Evolutionary conservation across 768 basidiomycete species (phyloP), one percentile per base, ranked within the genome.

Genomic region (Dentipellis sp.): DNA sequence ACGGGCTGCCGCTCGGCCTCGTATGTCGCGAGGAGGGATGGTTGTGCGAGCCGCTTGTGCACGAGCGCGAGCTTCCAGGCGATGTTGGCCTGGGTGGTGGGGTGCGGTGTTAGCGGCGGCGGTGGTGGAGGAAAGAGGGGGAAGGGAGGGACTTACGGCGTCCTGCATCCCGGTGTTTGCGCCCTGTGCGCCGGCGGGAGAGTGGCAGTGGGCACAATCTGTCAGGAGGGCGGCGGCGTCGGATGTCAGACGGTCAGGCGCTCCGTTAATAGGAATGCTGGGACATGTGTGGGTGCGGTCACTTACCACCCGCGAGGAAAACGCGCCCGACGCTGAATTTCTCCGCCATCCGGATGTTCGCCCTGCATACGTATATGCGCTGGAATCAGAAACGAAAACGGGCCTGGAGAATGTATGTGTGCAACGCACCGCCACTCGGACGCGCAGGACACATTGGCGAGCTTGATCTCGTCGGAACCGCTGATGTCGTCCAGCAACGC

Each of bases 181-280:
- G 2, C 69, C 69, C 54, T 69, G 56, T 1, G 71, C 75, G n/a
- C 77, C 77, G 8, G 68, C 67, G 14, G 74, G 75, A 34, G 71
- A 71, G 55, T 78, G 76, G 21, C 72, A 67, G 55, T 81, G 80
- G 0, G 75, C 78, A 21, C 76, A 73, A 59, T 81, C 79, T 81
- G 54, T 39, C 6, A 21, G n/a, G n/a, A n/a, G n/a, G n/a, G n/a
- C n/a, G n/a, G n/a, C n/a, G n/a, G n/a, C n/a, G 29, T 29, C 29
- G 6, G 29, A 29, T 29, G 29, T 29, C 29, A 6, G 29, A 6
- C 29, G 29, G 6, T 6, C 29, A 29, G 29, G 6, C 3, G 29
- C 29, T 29, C 29, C 29, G 29, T 29, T 29, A 29, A 29, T 29
- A 29, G 29, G 6, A 3, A 29, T 3, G 6, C 3, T 3, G 29